These are phyloP conservation scores for Lithospermum erythrorhizon DNA, from an alignment of 257 asterid species.

Conservation along the genomic window DNA sequence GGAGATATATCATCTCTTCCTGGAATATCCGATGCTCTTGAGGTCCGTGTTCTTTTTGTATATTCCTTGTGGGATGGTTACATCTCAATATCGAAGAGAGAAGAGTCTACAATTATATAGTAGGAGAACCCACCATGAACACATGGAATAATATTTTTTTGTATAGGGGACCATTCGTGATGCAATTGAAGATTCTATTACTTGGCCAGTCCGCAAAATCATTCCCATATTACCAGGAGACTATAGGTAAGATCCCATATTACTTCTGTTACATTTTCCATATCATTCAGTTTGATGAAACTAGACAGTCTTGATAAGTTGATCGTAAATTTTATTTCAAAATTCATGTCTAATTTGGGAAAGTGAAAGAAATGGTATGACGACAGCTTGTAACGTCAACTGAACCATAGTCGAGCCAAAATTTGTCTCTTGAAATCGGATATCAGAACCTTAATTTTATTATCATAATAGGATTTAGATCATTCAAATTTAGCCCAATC, in stretches of 20 bases:
- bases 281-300: no score
- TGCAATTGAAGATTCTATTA: constrained; percentile 89
- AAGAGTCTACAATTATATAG: not conserved
- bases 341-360: no score
- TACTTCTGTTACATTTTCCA: no score
- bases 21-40: constrained; percentile 81
- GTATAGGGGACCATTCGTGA: constrained; percentile 70
- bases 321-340: no score
- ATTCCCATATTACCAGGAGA: constrained; percentile 93
- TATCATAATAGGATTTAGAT: no score
- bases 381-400: no score
- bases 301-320: no score
- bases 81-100: not conserved
- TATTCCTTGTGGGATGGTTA: not conserved
- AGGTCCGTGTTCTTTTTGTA: constrained; percentile 34
- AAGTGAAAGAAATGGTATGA: no score
- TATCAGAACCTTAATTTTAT: no score
- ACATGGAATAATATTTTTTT: not conserved
- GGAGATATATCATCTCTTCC: constrained; percentile 84
- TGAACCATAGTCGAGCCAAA: no score
- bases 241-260: constrained; percentile 15
- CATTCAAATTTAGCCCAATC: no score
- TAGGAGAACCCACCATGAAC: not conserved
- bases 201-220: constrained; percentile 93
- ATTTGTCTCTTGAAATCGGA: no score